Base-by-base conservation (phyloP, 2,329 filamentous ascomycete genomes). In the Colletotrichum cereale region DNA sequence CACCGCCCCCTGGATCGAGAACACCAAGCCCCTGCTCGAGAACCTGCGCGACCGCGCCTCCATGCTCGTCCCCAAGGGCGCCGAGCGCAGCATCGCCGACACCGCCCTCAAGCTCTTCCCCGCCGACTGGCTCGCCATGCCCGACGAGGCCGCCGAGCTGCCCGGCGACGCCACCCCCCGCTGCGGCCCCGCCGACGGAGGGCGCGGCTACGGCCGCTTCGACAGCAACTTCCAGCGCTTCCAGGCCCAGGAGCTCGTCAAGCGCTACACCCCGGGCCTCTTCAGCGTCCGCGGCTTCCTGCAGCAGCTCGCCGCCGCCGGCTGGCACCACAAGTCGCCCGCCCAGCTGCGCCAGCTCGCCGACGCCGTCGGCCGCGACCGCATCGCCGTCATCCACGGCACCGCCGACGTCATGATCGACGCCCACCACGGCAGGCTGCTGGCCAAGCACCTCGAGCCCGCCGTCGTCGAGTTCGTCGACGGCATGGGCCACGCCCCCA, bases 221-320 rank as follows among this genome's bases (percentile, higher is more conserved):
- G 87, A 87, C 5, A 93, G 86, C 63, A 96, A 96, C 78, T 94
- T 90, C 70, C 92, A 96, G 82, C 91, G 95, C 6, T 96, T 95
- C 77, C 91, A 92, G 34, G 94, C 95, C 0, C 90, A 92, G 75
- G 94, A 97, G 81, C 81, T 97, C 73, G 85, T 84, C 77, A 97
- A 97, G 84, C 87, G 92, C 24, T 82, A 85, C 21, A 86, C 92
- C 69, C 82, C 86, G 1, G 82, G 85, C 0, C 84, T 84, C 7
- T 96, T 94, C 79, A 89, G 88, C 4, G 86, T 85, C 57, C 85
- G 84, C 40, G 93, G 93, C 1, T 94, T 96, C 79, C 78, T 96
- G 40, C 84, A 93, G 75, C 95, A 97, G 83, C 87, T 93, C 3
- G 84, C 94, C 62, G 95, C 94, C 0, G 93, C 92, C 0, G 92